Percentiles rank a stretch among this genome's conserved stretches.
Conservation (phyloP, 208 protist species). For the Crithidia bombi region DNA sequence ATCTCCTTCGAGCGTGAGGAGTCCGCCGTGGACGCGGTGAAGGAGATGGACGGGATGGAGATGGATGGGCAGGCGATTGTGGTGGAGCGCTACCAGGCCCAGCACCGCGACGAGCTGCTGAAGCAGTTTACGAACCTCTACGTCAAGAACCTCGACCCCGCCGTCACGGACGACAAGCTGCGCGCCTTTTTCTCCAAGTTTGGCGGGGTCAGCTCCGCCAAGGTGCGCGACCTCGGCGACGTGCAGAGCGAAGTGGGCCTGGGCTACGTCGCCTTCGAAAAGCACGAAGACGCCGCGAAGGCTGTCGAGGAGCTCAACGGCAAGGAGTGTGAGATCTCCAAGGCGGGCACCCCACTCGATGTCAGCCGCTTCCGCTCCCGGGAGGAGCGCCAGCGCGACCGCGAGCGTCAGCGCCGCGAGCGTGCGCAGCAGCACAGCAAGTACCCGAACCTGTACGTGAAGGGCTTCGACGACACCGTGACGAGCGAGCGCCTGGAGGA, state of each 20-base stretch:
- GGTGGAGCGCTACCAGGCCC: conserved; percentile 95
- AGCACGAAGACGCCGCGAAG: conserved; percentile 91
- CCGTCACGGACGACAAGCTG: conserved; percentile 94
- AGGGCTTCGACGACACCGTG: conserved; percentile 98
- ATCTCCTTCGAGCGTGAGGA: conserved; percentile 97
- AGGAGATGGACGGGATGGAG: conserved; percentile 87
- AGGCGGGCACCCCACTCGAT: conserved; percentile 92
- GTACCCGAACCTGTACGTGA: conserved; percentile 98
- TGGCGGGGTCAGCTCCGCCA: conserved; percentile 96
- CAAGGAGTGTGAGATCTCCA: conserved; percentile 76
- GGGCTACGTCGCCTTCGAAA: conserved; percentile 97
- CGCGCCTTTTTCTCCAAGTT: conserved; percentile 93
- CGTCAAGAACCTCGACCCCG: conserved; percentile 98
- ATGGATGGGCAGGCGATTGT: conserved; percentile 93
- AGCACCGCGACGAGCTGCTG: conserved; percentile 93
- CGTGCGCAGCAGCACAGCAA: conserved; percentile 92
- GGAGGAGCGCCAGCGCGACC: conserved; percentile 92
- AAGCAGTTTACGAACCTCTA: conserved; percentile 99
- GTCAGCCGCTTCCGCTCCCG: conserved; percentile 97
- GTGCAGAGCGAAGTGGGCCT: conserved; percentile 88
- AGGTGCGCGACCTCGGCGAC: conserved; percentile 95
- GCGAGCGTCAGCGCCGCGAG: conserved; percentile 90
- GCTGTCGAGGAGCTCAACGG: conserved; percentile 91
- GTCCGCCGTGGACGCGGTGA: conserved; percentile 91
- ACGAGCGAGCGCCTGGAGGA: conserved; percentile 95